These are phyloP conservation scores for Cicer cuneatum DNA, from an alignment of 306 rosid species.

Conservation along the genomic window DNA sequence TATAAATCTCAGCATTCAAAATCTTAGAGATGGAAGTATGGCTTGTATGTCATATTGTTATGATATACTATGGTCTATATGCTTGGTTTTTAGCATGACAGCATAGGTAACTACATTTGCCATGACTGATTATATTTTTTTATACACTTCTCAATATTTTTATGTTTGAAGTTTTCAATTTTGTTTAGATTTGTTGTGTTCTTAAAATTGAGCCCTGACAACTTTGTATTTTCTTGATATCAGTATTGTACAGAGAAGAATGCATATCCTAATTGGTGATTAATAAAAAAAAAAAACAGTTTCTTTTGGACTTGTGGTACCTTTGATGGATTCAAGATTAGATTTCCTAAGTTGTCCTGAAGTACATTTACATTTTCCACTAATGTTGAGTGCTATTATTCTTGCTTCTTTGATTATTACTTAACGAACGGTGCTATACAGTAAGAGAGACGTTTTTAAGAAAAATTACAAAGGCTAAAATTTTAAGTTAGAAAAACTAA, in stretches of 20 bases:
- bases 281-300: constrained; percentile 28
- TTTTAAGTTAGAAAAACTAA: no score
- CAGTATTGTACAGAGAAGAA: constrained; percentile 33
- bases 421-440: no score
- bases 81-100: constrained; percentile 32
- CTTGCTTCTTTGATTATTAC: neutral
- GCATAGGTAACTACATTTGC: constrained; percentile 36
- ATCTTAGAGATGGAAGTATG: constrained; percentile 50
- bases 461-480: no score
- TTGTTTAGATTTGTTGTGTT: constrained; percentile 25
- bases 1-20: constrained; percentile 66
- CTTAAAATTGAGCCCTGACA: constrained; percentile 9
- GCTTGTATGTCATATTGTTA: constrained; percentile 4
- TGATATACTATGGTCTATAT: neutral
- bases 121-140: constrained; percentile 16
- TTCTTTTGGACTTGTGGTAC: constrained; percentile 34
- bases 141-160: neutral
- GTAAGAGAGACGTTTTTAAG: no score
- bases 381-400: neutral
- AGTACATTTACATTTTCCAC: constrained; percentile 3
- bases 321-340: constrained; percentile 35
- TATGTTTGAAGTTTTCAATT: constrained; percentile 18
- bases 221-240: constrained; percentile 6
- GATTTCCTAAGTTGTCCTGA: constrained; percentile 33
- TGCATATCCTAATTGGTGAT: constrained; percentile 14